Percentiles rank a stretch among this genome's conserved stretches.
Evolutionary conservation across 1,284 basidiomycete species (phyloP).

Genomic region (Ceratobasidium sp.): DNA sequence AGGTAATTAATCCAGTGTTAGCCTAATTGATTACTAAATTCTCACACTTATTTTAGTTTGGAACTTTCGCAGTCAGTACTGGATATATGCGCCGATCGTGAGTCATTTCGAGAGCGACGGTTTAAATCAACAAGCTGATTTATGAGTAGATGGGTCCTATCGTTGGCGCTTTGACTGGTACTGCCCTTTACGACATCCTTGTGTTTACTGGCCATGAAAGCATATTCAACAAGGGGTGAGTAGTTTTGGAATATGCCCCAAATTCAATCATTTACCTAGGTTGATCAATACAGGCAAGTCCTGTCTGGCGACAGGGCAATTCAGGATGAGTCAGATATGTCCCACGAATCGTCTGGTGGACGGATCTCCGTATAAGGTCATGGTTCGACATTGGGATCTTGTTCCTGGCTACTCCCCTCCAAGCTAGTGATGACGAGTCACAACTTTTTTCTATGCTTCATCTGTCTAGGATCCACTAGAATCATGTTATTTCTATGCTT

Average conservation of each 20-base stretch:
- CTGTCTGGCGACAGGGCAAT: background rate
- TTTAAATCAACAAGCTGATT: constrained; percentile 20
- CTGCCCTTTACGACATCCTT: constrained; percentile 49
- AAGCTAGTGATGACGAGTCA: too few relatives aligned
- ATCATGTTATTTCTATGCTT: too few relatives aligned
- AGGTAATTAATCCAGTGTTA: constrained; percentile 45
- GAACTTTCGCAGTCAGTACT: constrained; percentile 62
- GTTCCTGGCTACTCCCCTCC: too few relatives aligned
- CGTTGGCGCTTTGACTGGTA: constrained; percentile 49
- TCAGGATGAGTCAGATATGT: background rate
- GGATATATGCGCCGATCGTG: constrained; percentile 75
- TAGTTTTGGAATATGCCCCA: background rate
- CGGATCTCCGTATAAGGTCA: too few relatives aligned
- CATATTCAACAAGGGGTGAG: constrained; percentile 44
- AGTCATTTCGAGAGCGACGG: background rate
- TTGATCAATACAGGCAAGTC: background rate
- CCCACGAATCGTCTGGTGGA: too few relatives aligned
- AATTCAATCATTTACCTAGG: background rate
- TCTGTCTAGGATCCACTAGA: too few relatives aligned
- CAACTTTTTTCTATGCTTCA: too few relatives aligned
- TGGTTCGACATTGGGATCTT: too few relatives aligned
- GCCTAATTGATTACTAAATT: constrained; percentile 20
- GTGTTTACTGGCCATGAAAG: constrained; percentile 50
- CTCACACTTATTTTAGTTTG: constrained; percentile 38
- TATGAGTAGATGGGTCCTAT: constrained; percentile 44